phyloP scores from a whole-genome alignment of 768 basidiomycete species.

The Auricularia sp. region DNA sequence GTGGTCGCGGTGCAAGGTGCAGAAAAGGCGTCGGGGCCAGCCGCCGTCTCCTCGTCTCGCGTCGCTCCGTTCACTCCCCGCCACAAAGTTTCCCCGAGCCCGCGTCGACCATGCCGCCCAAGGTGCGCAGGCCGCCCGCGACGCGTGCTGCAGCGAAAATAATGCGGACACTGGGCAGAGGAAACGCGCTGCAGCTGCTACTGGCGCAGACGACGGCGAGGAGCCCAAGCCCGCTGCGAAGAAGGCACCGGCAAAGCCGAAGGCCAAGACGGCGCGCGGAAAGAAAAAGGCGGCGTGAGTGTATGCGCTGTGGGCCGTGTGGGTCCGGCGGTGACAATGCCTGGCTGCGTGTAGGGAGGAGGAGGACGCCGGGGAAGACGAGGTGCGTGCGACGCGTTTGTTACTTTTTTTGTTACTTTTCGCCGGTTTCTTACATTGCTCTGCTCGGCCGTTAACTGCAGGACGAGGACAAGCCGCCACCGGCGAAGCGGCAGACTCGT shows the following conservation, averaged over 20 bases:
- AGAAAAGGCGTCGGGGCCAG: neutral
- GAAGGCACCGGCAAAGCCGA: conserved; percentile 29
- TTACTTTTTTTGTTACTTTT: no score
- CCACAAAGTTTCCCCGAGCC: neutral
- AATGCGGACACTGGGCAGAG: conserved; percentile 29
- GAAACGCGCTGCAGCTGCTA: conserved; percentile 42
- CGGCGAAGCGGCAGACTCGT: neutral
- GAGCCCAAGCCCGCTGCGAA: conserved; percentile 32
- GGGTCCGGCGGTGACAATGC: neutral
- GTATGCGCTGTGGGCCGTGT: neutral
- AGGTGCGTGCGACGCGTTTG: neutral
- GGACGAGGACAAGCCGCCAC: neutral
- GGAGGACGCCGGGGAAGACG: neutral
- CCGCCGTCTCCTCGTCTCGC: neutral
- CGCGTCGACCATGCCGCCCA: conserved; percentile 15
- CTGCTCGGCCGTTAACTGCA: neutral
- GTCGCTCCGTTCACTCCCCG: neutral
- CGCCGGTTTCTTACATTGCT: no score
- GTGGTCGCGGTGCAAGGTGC: neutral
- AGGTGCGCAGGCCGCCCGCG: conserved; percentile 9
- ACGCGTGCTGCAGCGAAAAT: neutral
- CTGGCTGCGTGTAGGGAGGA: neutral
- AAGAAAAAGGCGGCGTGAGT: conserved; percentile 1
- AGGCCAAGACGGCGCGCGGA: neutral
- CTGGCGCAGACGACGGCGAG: conserved; percentile 24